These are phyloP conservation scores for Pseudogymnoascus sp. DNA, from an alignment of 2,329 filamentous ascomycete species.

Conservation along the genomic window DNA sequence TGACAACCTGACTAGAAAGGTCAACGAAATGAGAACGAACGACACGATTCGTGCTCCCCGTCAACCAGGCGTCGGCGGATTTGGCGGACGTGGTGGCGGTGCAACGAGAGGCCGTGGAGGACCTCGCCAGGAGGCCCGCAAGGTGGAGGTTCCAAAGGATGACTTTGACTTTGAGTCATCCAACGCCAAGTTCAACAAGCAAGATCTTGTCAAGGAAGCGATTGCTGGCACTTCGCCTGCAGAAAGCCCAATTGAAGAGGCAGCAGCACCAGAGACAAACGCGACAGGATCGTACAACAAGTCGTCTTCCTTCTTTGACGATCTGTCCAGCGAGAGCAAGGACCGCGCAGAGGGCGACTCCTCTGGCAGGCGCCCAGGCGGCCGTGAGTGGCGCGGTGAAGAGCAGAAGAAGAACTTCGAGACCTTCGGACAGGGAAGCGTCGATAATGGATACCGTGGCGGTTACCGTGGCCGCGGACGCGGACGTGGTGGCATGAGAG, in stretches of 20 bases:
- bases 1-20: slow-evolving; percentile 66
- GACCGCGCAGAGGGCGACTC: slow-evolving; percentile 69
- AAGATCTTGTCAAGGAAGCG: slow-evolving; percentile 78
- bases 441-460: slow-evolving; percentile 69
- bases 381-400: slow-evolving; percentile 81
- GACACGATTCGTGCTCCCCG: slow-evolving; percentile 44
- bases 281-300: slow-evolving; percentile 70
- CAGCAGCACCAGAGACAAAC: slow-evolving; percentile 34
- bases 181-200: slow-evolving; percentile 84
- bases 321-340: slow-evolving; percentile 89
- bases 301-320: slow-evolving; percentile 88
- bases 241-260: slow-evolving; percentile 37
- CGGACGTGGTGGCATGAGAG: slow-evolving; percentile 45
- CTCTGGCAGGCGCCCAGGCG: slow-evolving; percentile 58
- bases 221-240: slow-evolving; percentile 66
- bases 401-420: slow-evolving; percentile 95
- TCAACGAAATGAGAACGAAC: slow-evolving; percentile 67
- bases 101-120: slow-evolving; percentile 32
- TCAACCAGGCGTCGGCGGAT: slow-evolving; percentile 37
- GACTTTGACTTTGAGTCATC: slow-evolving; percentile 87
- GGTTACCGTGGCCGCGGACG: slow-evolving; percentile 74
- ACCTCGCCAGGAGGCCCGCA: slow-evolving; percentile 40
- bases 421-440: slow-evolving; percentile 93
- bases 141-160: slow-evolving; percentile 79
- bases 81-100: slow-evolving; percentile 32